A percentile compares a stretch with the other conserved stretches of the same genome.
Evolutionary conservation across 2,329 filamentous ascomycete genomes (phyloP).

Genomic region (Calycina herbarum): DNA sequence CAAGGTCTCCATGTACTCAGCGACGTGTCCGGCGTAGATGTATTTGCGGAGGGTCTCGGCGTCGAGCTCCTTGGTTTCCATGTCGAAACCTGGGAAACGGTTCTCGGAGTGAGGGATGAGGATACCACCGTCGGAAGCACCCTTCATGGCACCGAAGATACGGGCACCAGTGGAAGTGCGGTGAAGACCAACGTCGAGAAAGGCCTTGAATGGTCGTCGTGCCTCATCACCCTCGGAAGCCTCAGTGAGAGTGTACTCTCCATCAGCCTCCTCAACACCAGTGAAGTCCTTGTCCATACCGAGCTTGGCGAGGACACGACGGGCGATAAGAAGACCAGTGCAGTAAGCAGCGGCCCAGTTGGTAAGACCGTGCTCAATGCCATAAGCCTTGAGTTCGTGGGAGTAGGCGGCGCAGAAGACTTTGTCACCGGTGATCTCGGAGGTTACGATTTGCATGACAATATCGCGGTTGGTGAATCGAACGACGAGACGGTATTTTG

Average conservation of each 20-base stretch:
- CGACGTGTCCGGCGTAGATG: slow-evolving; percentile 97
- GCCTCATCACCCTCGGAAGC: slow-evolving; percentile 82
- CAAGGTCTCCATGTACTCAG: slow-evolving; percentile 99
- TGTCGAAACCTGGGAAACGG: slow-evolving; percentile 98
- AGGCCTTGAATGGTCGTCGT: slow-evolving; percentile 98
- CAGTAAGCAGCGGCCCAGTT: slow-evolving; percentile 99
- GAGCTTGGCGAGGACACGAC: slow-evolving; percentile 96
- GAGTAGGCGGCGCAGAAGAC: slow-evolving; percentile 89
- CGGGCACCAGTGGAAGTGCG: slow-evolving; percentile 98
- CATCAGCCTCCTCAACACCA: slow-evolving; percentile 95
- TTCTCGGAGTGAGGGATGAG: slow-evolving; percentile 98
- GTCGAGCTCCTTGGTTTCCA: slow-evolving; percentile 97
- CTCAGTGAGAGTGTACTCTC: slow-evolving; percentile 95
- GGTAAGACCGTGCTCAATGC: slow-evolving; percentile 97
- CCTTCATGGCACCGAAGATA: slow-evolving; percentile 99
- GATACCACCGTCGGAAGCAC: slow-evolving; percentile 97
- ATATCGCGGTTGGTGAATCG: slow-evolving; percentile 99
- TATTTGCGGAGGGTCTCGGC: slow-evolving; percentile 97
- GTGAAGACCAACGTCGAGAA: slow-evolving; percentile 95
- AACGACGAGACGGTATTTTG: slow-evolving; percentile 99
- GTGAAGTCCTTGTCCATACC: slow-evolving; percentile 88
- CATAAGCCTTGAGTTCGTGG: slow-evolving; percentile 97
- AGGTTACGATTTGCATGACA: slow-evolving; percentile 94
- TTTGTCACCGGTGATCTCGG: slow-evolving; percentile 97
- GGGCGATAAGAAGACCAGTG: slow-evolving; percentile 94